Base-by-base conservation (phyloP, 345 rosid genomes). In the Laguncularia racemosa region DNA sequence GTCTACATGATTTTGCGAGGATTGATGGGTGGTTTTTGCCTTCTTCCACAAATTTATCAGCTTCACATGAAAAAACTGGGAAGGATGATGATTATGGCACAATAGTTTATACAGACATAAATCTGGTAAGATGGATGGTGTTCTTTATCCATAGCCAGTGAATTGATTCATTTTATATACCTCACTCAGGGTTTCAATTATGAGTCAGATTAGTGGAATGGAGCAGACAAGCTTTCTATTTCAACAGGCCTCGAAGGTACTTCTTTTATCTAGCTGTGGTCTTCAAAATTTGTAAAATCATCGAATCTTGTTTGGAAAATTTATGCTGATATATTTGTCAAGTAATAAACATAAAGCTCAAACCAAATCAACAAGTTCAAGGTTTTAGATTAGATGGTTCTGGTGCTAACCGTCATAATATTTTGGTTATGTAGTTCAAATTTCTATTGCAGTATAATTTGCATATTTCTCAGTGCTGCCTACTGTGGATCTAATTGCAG, bases 241-340 rank as follows among this genome's bases (percentile, higher is more conserved):
- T 78, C 98, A 88, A 74, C 98, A 92, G 76, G 95, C 98, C 60
- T 92, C 95, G 50, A 88, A 92, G 98, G 98, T 88, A 75, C 59
- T 60, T 63, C 16, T 59, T 52, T 50, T 48, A 20, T 13, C 26
- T 23, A 16, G 19, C 43, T 48, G 16, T 56, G 19, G 40, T 46
- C 16, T 53, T 17, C 13, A 44, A 33, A 0, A 16, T 7, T 16
- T 14, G 33, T 21, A 28, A 4, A 33, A 20, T 38, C 17, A 20
- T 20, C 2, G 16, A 33, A 57, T 13, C 14, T 57, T 45, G 10
- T 57, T 18, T 45, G 21, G 50, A 3, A 16, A 38, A 16, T 9
- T 40, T 17, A n/a, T 44, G 50, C 26, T 38, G 2, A 40, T 12
- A 44, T 56, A 12, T 43, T 15, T 44, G n/a, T 57, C 18, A n/a